phyloP scores from a whole-genome alignment of 495 filamentous ascomycete species.

The Chaetomium fimeti region DNA sequence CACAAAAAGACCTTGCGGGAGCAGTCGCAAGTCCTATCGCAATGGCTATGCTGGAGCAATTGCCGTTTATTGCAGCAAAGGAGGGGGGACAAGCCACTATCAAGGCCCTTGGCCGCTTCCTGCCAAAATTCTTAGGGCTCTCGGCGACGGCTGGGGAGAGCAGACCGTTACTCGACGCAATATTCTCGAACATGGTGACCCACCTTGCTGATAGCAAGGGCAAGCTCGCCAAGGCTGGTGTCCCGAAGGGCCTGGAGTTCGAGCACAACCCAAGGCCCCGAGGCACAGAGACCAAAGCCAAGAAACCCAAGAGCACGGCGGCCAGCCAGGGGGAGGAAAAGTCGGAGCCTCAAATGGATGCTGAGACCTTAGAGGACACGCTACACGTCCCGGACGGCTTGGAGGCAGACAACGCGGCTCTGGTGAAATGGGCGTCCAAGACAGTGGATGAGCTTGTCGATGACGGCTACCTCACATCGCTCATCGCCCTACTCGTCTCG shows the following conservation, averaged over 20 bases:
- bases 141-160: conserved; percentile 41
- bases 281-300: neutral
- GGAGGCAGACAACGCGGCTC: conserved; percentile 56
- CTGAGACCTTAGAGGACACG: conserved; percentile 33
- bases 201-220: conserved; percentile 26
- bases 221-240: conserved; percentile 24
- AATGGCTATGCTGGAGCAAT: conserved; percentile 70
- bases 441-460: conserved; percentile 71
- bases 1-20: conserved; percentile 7
- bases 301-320: neutral
- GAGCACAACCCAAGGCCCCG: conserved; percentile 23
- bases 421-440: conserved; percentile 69
- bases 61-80: conserved; percentile 62
- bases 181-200: conserved; percentile 34
- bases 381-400: conserved; percentile 38
- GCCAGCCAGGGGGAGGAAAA: neutral
- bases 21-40: conserved; percentile 51
- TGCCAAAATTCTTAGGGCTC: conserved; percentile 56
- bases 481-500: conserved; percentile 74
- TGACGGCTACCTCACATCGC: conserved; percentile 62
- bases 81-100: conserved; percentile 41
- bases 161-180: conserved; percentile 40
- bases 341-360: conserved; percentile 15
- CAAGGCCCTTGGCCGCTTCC: conserved; percentile 52
- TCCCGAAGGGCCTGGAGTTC: conserved; percentile 19